These are phyloP conservation scores for Aegilops bicornis DNA, from an alignment of 176 grass and related monocot genomes.

Conservation along the genomic window DNA sequence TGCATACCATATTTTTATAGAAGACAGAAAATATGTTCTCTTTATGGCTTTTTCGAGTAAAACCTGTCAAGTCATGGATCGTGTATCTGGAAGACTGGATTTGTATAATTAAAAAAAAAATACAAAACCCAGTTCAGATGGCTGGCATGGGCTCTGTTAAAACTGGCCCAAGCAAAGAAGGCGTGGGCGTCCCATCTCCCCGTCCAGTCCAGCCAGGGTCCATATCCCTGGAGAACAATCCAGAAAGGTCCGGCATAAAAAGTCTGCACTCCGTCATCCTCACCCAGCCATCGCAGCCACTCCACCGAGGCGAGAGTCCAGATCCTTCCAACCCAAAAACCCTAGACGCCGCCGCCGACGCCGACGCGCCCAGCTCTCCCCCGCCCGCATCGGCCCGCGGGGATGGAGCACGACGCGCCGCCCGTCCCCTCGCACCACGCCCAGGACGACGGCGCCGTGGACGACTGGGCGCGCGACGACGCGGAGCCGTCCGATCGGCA, in stretches of 20 bases:
- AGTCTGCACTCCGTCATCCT: background rate
- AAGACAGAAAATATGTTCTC: no score
- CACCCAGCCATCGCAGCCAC: background rate
- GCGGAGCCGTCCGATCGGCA: conserved; percentile 37
- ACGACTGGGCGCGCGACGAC: conserved; percentile 71
- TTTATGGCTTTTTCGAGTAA: no score
- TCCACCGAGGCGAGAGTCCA: background rate
- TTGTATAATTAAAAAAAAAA: background rate
- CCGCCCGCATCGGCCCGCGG: background rate
- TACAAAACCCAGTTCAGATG: background rate
- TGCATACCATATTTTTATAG: no score
- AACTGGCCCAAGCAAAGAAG: background rate
- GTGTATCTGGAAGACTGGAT: background rate
- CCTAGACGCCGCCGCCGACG: conserved; percentile 6
- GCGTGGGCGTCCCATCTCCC: background rate
- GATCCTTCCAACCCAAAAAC: conserved; percentile 19
- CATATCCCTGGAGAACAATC: background rate
- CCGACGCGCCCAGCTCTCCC: background rate
- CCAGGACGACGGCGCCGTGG: conserved; percentile 27
- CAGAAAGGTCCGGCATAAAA: background rate
- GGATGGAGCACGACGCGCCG: conserved; percentile 38
- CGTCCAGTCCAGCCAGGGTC: background rate
- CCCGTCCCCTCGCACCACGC: background rate
- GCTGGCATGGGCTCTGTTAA: no score
- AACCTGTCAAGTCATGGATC: no score